These are phyloP conservation scores for Sugiyamaella chiloensis DNA, from an alignment of 805 yeast species.

Conservation along the genomic window DNA sequence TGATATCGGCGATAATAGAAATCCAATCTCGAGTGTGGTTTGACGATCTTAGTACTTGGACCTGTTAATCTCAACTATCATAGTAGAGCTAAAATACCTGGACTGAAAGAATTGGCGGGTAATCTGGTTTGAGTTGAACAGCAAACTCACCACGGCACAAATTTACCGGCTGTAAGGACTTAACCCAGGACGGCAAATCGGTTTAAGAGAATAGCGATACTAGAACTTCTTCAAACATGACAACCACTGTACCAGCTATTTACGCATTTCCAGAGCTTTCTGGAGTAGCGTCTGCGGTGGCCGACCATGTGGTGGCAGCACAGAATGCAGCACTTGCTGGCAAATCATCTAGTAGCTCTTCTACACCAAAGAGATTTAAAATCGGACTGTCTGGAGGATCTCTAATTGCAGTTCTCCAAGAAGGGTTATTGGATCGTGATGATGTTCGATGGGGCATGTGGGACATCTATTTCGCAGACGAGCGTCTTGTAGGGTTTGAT, in stretches of 20 bases:
- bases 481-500: slow-evolving; percentile 85
- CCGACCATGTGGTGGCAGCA: slow-evolving; percentile 87
- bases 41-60: too few species aligned
- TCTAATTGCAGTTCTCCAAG: slow-evolving; percentile 75
- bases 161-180: too few species aligned
- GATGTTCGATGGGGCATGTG: slow-evolving; percentile 88
- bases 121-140: too few species aligned
- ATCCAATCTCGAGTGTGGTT: too few species aligned
- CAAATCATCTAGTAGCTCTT: slow-evolving; percentile 25
- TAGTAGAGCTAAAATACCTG: too few species aligned
- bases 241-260: slow-evolving; percentile 89
- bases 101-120: too few species aligned
- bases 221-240: too few species aligned
- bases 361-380: slow-evolving; percentile 58
- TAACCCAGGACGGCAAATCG: too few species aligned
- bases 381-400: slow-evolving; percentile 95
- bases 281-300: slow-evolving; percentile 95
- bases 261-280: slow-evolving; percentile 88
- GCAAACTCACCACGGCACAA: too few species aligned
- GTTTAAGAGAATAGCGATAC: too few species aligned
- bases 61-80: too few species aligned
- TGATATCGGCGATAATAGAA: too few species aligned
- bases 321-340: slow-evolving; percentile 64
- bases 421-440: slow-evolving; percentile 74
- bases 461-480: slow-evolving; percentile 97